Evolutionary conservation across 495 filamentous ascomycete species (phyloP).

Genomic region (Geoglossum glabrum): DNA sequence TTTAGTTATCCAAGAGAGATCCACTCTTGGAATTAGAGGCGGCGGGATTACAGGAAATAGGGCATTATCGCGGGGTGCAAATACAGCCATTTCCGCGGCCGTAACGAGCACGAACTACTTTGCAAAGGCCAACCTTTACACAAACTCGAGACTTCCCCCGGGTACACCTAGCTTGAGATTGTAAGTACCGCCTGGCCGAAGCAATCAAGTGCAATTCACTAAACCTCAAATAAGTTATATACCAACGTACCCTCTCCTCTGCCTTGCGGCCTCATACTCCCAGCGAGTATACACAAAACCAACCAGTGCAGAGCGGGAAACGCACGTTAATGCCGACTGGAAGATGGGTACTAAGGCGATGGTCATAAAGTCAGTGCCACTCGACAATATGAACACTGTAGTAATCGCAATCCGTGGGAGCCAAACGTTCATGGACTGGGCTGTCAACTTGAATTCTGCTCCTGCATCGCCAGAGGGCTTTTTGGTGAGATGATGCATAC

Average conservation of each 20-base stretch:
- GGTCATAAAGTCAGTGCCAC: conserved; percentile 56
- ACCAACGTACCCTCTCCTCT: conserved; percentile 48
- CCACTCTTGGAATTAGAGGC: conserved; percentile 10
- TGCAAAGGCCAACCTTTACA: conserved; percentile 55
- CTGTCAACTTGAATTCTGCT: conserved; percentile 49
- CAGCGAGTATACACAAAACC: conserved; percentile 49
- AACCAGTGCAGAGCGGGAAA: conserved; percentile 32
- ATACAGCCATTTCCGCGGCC: conserved; percentile 19
- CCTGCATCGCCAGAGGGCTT: conserved; percentile 44
- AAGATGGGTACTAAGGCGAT: conserved; percentile 58
- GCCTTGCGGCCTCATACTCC: conserved; percentile 55
- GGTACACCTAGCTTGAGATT: conserved; percentile 42
- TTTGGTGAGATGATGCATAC: conserved; percentile 23
- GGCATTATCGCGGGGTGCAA: conserved; percentile 10
- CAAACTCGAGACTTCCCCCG: conserved; percentile 55
- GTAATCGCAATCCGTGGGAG: conserved; percentile 66
- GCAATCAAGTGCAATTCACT: not conserved
- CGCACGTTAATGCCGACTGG: conserved; percentile 49
- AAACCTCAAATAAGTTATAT: conserved; percentile 30
- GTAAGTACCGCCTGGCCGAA: conserved; percentile 22
- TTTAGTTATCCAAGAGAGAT: conserved; percentile 7
- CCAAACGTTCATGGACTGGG: conserved; percentile 66
- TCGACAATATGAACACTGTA: conserved; percentile 56
- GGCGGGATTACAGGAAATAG: conserved; percentile 11
- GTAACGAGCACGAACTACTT: conserved; percentile 37